These are phyloP conservation scores for Eudorina sp. DNA, from an alignment of 139 green algal genomes.

Conservation along the genomic window DNA sequence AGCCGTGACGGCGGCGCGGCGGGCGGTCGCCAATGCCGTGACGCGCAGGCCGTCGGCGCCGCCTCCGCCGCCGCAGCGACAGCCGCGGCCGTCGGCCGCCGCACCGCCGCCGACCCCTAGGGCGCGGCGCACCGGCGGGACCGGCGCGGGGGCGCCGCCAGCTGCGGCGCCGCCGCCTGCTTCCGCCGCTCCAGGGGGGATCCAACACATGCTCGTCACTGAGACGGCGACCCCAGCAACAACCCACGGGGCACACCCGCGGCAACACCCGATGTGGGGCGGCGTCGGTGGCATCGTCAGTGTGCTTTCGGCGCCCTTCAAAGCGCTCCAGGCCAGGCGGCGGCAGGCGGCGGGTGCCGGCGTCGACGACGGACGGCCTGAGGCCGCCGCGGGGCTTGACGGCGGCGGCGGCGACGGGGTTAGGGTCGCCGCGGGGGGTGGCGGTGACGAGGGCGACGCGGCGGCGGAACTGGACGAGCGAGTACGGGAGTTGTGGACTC, in stretches of 20 bases:
- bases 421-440: not conserved
- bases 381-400: not conserved
- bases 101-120: not conserved
- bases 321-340: not conserved
- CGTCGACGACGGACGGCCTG: not conserved
- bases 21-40: not conserved
- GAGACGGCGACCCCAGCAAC: not conserved
- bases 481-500: not conserved
- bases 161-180: not conserved
- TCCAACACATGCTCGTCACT: no score
- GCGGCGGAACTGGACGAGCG: conserved; percentile 13
- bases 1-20: not conserved
- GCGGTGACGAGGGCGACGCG: no score
- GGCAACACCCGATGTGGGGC: not conserved
- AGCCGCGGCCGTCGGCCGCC: not conserved
- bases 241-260: not conserved
- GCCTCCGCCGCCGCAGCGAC: not conserved
- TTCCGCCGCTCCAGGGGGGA: no score
- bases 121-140: not conserved
- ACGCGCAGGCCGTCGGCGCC: not conserved
- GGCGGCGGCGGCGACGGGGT: not conserved
- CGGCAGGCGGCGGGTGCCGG: not conserved
- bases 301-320: not conserved
- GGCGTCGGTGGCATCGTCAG: not conserved
- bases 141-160: no score